A percentile compares a stretch with the other conserved stretches of the same genome.
These are phyloP conservation scores for Coemansia sp. DNA, from an alignment of 371 early-diverging fungal species.

Conservation along the genomic window DNA sequence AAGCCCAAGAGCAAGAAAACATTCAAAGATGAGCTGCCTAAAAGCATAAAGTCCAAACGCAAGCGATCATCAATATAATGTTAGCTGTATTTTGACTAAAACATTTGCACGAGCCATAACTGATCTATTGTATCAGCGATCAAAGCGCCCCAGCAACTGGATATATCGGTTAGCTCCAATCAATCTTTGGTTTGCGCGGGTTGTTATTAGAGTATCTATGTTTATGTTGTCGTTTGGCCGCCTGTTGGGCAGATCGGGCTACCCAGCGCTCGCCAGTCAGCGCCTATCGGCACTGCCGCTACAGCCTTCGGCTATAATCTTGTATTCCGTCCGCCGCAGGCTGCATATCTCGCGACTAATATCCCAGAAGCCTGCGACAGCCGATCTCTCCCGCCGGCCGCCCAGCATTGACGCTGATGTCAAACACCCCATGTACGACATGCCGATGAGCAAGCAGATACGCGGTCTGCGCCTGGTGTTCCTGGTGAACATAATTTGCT, in stretches of 20 bases:
- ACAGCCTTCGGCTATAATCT: background rate
- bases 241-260: background rate
- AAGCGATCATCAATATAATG: background rate
- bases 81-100: too few species aligned
- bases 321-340: background rate
- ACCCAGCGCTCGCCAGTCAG: background rate
- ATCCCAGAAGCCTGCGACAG: background rate
- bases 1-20: slow-evolving; percentile 1
- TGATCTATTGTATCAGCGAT: background rate
- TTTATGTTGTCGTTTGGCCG: background rate
- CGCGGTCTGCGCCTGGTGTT: slow-evolving; percentile 35
- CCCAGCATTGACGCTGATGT: background rate
- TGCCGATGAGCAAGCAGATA: slow-evolving; percentile 32
- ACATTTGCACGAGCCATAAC: background rate
- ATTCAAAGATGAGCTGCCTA: background rate
- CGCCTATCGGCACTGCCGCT: background rate
- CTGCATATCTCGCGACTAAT: background rate
- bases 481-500: slow-evolving; percentile 29
- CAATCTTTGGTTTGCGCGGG: too few species aligned
- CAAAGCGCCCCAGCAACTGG: too few species aligned
- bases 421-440: slow-evolving; percentile 38
- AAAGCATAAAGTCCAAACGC: slow-evolving; percentile 7
- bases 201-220: too few species aligned
- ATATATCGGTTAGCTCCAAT: background rate
- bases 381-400: background rate